Evolutionary conservation across 768 basidiomycete species (phyloP).

Genomic region (Butyriboletus loyo): DNA sequence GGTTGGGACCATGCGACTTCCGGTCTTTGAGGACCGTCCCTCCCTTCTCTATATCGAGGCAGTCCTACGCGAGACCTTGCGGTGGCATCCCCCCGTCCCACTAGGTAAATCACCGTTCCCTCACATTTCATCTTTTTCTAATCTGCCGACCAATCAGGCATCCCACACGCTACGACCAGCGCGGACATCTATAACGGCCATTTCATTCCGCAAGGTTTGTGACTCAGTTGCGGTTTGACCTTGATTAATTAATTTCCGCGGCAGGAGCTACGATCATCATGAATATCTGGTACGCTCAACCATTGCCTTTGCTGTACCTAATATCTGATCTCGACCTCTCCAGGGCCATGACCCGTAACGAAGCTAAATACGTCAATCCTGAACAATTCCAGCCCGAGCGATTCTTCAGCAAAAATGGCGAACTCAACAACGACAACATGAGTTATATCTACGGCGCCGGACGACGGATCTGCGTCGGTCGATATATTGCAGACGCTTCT

Average conservation of each 20-base stretch:
- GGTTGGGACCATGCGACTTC: constrained; percentile 31
- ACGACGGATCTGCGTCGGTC: constrained; percentile 39
- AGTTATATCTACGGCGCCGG: constrained; percentile 36
- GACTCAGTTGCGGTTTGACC: no score
- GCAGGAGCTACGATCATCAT: constrained; percentile 30
- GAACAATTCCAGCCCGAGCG: constrained; percentile 37
- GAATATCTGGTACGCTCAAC: constrained; percentile 23
- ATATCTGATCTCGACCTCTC: not conserved
- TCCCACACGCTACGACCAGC: constrained; percentile 35
- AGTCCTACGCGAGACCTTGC: constrained; percentile 31
- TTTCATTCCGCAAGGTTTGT: constrained; percentile 52
- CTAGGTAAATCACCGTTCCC: constrained; percentile 22
- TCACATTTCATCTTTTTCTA: not conserved
- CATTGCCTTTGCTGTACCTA: not conserved
- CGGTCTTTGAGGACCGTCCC: constrained; percentile 28
- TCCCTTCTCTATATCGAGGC: constrained; percentile 30
- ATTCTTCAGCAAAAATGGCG: constrained; percentile 24
- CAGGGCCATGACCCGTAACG: constrained; percentile 35
- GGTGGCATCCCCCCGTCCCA: constrained; percentile 36
- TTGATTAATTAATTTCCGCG: not conserved
- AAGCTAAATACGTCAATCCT: constrained; percentile 32
- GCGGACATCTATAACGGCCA: constrained; percentile 47
- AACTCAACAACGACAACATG: constrained; percentile 30
- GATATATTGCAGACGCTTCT: constrained; percentile 40
- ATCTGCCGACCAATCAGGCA: constrained; percentile 14